Evolutionary conservation across 1,139 yeast genomes (phyloP).

Genomic region (Geotrichum citri-aurantii): DNA sequence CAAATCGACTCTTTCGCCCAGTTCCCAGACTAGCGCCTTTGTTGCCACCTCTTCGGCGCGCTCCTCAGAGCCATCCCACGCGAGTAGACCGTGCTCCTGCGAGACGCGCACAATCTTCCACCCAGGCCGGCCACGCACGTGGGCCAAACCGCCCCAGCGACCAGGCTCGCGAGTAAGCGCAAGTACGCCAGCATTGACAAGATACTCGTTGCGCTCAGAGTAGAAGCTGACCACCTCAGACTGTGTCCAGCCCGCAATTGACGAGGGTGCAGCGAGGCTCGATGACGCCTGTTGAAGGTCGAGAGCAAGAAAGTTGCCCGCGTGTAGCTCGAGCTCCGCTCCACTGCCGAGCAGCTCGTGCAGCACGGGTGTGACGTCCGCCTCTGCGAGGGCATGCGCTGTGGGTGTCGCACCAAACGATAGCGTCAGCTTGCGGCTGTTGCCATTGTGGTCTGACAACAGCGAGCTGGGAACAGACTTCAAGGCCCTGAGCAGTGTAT

Average conservation of each 20-base stretch:
- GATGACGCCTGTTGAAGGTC: constrained; percentile 75
- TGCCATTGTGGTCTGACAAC: constrained; percentile 30
- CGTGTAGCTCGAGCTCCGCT: constrained; percentile 55
- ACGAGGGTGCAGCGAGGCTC: constrained; percentile 44
- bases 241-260: constrained; percentile 52
- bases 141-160: constrained; percentile 43
- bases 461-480: background rate
- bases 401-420: constrained; percentile 84
- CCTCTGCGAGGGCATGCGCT: constrained; percentile 51
- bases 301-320: constrained; percentile 70
- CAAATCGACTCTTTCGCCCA: constrained; percentile 52
- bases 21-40: constrained; percentile 1
- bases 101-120: constrained; percentile 51
- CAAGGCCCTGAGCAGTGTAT: constrained; percentile 48
- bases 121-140: constrained; percentile 39
- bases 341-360: background rate
- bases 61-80: constrained; percentile 24
- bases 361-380: constrained; percentile 18
- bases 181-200: constrained; percentile 68
- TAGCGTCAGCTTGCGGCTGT: constrained; percentile 36
- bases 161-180: constrained; percentile 62
- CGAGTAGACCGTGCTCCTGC: constrained; percentile 54
- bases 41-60: constrained; percentile 48
- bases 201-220: constrained; percentile 53
- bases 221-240: constrained; percentile 63